Percentiles rank a stretch among this genome's conserved stretches.
Evolutionary conservation across 1,284 basidiomycete genomes (phyloP).

Genomic region (Mycena sp.): DNA sequence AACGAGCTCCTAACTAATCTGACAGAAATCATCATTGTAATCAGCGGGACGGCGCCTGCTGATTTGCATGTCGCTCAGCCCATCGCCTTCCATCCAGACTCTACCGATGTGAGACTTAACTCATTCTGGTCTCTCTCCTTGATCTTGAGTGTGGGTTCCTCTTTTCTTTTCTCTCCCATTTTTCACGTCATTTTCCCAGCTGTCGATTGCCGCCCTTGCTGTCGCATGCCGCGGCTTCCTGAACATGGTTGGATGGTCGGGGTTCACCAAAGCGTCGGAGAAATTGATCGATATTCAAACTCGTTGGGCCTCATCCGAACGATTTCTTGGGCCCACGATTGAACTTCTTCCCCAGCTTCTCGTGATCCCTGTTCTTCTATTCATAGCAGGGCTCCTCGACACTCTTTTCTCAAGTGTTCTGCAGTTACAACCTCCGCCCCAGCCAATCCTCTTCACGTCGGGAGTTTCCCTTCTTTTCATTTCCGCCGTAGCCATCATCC

Average conservation of each 20-base stretch:
- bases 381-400: constrained; percentile 32
- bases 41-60: constrained; percentile 15
- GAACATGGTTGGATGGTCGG: constrained; percentile 29
- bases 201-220: constrained; percentile 34
- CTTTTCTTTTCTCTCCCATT: background rate
- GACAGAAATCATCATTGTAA: constrained; percentile 27
- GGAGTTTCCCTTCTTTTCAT: constrained; percentile 27
- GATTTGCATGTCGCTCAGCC: constrained; percentile 17
- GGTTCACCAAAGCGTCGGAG: constrained; percentile 24
- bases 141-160: constrained; percentile 26
- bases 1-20: constrained; percentile 33
- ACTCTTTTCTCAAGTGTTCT: constrained; percentile 31
- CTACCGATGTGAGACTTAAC: constrained; percentile 30
- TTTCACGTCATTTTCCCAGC: constrained; percentile 7
- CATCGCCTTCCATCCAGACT: constrained; percentile 24
- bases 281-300: constrained; percentile 33
- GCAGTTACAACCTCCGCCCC: constrained; percentile 19
- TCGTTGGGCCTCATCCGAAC: constrained; percentile 27
- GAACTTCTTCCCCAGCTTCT: constrained; percentile 28
- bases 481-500: constrained; percentile 14
- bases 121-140: constrained; percentile 32
- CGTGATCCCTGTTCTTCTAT: constrained; percentile 27
- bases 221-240: constrained; percentile 31
- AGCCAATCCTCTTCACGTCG: constrained; percentile 24
- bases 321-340: constrained; percentile 27